These are phyloP conservation scores for Skeletonema tropicum DNA, from an alignment of 108 stramenopile species.

Conservation along the genomic window DNA sequence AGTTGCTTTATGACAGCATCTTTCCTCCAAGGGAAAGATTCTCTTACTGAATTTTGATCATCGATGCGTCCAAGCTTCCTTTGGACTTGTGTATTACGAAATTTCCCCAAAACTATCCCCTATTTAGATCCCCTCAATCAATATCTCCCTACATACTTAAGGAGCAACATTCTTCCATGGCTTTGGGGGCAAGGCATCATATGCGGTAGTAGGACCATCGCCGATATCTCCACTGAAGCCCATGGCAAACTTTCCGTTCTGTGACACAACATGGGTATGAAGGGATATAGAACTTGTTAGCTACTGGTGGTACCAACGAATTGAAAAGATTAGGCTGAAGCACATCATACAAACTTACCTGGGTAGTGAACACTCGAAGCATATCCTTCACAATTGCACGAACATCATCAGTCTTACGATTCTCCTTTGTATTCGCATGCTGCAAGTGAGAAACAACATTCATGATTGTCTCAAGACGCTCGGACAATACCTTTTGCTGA, in stretches of 20 bases:
- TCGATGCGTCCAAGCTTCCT: background rate
- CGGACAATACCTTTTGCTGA: conserved; percentile 68
- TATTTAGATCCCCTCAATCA: background rate
- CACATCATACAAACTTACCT: conserved; percentile 9
- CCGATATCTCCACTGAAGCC: conserved; percentile 79
- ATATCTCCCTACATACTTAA: background rate
- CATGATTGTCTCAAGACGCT: conserved; percentile 65
- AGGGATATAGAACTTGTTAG: background rate
- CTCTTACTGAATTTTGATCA: background rate
- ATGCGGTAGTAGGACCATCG: conserved; percentile 72
- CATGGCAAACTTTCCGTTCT: conserved; percentile 46
- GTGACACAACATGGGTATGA: background rate
- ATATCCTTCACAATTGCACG: conserved; percentile 77
- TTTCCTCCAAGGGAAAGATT: background rate
- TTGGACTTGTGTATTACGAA: background rate
- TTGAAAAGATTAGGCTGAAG: background rate
- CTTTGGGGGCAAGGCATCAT: conserved; percentile 76
- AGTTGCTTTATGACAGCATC: conserved; percentile 1
- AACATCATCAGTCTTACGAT: conserved; percentile 66
- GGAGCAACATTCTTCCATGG: conserved; percentile 43
- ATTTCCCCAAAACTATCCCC: background rate
- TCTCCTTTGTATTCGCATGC: conserved; percentile 63
- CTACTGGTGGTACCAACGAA: background rate
- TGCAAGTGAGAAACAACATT: conserved; percentile 67
- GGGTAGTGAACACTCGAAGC: conserved; percentile 66